Percentiles rank a stretch among this genome's conserved stretches.
These are phyloP conservation scores for Neurospora cerealis DNA, from an alignment of 495 filamentous ascomycete genomes.

Conservation along the genomic window DNA sequence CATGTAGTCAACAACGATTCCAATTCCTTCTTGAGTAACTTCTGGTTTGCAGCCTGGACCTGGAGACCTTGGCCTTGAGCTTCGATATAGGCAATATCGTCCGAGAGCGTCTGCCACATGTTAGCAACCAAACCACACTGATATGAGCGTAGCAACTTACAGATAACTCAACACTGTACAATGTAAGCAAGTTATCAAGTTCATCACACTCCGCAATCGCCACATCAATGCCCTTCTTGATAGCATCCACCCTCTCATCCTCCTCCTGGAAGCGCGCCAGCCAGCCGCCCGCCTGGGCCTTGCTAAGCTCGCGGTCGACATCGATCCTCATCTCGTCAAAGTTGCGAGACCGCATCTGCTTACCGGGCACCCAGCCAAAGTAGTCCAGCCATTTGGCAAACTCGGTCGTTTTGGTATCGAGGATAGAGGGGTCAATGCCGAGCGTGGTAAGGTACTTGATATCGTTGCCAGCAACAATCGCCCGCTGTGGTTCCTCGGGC, in stretches of 20 bases:
- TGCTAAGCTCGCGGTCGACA: constrained; percentile 76
- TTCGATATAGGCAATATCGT: constrained; percentile 94
- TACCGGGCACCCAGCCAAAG: constrained; percentile 77
- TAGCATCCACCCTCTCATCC: constrained; percentile 74
- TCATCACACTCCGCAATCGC: constrained; percentile 92
- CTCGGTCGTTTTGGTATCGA: constrained; percentile 54
- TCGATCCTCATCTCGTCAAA: constrained; percentile 77
- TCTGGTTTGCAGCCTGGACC: constrained; percentile 95
- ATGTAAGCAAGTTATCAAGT: constrained; percentile 80
- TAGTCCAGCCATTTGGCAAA: constrained; percentile 73
- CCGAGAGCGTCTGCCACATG: constrained; percentile 66
- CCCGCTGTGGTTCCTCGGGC: constrained; percentile 35
- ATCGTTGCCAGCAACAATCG: constrained; percentile 62
- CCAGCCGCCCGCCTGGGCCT: constrained; percentile 88
- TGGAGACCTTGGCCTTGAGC: constrained; percentile 93
- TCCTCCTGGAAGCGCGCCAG: constrained; percentile 79
- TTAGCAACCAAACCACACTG: constrained; percentile 25
- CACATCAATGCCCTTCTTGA: constrained; percentile 75
- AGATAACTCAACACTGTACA: constrained; percentile 89
- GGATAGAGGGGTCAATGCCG: constrained; percentile 58
- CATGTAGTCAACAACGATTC: constrained; percentile 74
- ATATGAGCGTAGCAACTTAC: constrained; percentile 41
- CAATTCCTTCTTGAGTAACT: constrained; percentile 80
- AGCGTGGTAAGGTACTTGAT: constrained; percentile 68
- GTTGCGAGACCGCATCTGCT: constrained; percentile 56